Base-by-base conservation (phyloP, 2,329 filamentous ascomycete genomes). In the Coniella lustricola region DNA sequence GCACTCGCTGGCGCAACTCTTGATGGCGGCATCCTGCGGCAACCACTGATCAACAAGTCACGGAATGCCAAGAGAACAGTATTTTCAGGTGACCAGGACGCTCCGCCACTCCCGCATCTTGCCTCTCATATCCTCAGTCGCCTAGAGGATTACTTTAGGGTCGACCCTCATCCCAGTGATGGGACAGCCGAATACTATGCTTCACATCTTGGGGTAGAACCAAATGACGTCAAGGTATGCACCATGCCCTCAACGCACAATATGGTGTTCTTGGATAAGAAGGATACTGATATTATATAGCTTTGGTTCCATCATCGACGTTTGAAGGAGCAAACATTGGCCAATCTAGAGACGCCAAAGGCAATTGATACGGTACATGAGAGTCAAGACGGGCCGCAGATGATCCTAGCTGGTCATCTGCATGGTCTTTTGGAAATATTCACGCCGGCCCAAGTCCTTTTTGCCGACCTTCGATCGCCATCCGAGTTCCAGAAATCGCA, bases 221-320 rank as follows among this genome's bases (percentile, higher is more conserved):
- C 69, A 3, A 62, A 65, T 41, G 72, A 78, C 53, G 67, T 80
- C 22, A 68, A 76, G 49, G 68, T 75, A 46, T 61, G 66, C 61
- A 17, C n/a, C 20, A 10, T 16, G 3, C n/a, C 13, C 22, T 2
- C 37, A n/a, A 4, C 25, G 8, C 18, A 7, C 12, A 1, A 9
- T 12, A n/a, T 21, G 37, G 9, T 37, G n/a, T 16, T 36, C 14
- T 20, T 37, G 8, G 16, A 2, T 10, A 8, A 2, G 3, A 8
- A 7, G 9, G 44, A 40, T 34, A 42, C 40, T 53, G 22, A 53
- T 17, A 10, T 1, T 4, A 3, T 4, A 13, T 41, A 70, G 67
- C 51, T 64, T 3, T 80, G 76, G 76, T 79, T 78, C 56, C 69
- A 75, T 51, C 72, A 77, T 50, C 71, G 75, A 17, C 68, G 74